These are phyloP conservation scores for Aciculosporium take DNA, from an alignment of 2,329 filamentous ascomycete genomes.

Conservation along the genomic window DNA sequence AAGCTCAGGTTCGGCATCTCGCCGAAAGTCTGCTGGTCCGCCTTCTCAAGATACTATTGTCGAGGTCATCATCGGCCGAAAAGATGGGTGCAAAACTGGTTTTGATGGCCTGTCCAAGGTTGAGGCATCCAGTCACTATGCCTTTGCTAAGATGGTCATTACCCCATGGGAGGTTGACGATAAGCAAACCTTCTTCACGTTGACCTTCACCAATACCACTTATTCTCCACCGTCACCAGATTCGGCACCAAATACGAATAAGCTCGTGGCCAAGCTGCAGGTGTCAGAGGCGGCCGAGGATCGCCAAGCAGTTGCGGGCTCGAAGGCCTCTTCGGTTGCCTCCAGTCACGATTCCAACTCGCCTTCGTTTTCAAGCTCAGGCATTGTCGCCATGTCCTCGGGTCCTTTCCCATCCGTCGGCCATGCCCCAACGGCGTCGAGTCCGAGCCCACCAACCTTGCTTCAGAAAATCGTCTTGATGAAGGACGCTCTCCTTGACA, in stretches of 20 bases:
- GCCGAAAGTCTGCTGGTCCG: conserved; percentile 11
- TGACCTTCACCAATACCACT: conserved; percentile 56
- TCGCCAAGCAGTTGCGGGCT: conserved; percentile 28
- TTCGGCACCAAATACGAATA: conserved; percentile 20
- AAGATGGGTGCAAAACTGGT: conserved; percentile 26
- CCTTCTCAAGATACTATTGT: conserved; percentile 45
- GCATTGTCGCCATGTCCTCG: conserved; percentile 35
- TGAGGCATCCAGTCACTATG: conserved; percentile 24
- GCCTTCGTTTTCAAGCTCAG: conserved; percentile 36
- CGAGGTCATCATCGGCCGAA: conserved; percentile 50
- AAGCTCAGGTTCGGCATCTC: conserved; percentile 19
- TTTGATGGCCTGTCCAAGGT: conserved; percentile 20
- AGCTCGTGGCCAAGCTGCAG: conserved; percentile 24
- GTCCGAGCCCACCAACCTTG: conserved; percentile 46
- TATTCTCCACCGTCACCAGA: conserved; percentile 19
- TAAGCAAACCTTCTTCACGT: conserved; percentile 53
- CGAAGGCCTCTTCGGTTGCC: conserved; percentile 31
- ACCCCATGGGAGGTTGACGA: conserved; percentile 59
- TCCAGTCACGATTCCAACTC: conserved; percentile 35
- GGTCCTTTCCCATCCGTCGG: conserved; percentile 53
- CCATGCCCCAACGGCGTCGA: conserved; percentile 41
- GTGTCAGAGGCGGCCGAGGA: conserved; percentile 32
- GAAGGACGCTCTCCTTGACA: conserved; percentile 66
- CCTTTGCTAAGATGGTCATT: conserved; percentile 61
- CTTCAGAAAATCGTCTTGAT: conserved; percentile 60